These are phyloP conservation scores for Naganishia antarctica DNA, from an alignment of 768 basidiomycete genomes.

Conservation along the genomic window DNA sequence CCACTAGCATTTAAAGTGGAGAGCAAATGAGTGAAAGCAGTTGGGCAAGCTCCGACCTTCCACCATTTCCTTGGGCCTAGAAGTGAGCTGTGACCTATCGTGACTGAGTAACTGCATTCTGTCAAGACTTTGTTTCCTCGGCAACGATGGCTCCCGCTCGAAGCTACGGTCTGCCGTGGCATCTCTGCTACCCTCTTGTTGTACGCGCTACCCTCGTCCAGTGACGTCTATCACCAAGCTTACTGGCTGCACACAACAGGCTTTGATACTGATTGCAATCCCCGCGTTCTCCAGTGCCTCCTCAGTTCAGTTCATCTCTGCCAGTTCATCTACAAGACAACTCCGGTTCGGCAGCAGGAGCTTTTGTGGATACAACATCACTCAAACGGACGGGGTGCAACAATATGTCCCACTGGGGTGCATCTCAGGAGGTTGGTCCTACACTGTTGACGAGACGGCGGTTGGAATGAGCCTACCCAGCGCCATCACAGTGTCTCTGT, in stretches of 20 bases:
- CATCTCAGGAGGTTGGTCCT: conserved; percentile 19
- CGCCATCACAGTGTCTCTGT: conserved; percentile 22
- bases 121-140: no score
- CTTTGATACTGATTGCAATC: conserved; percentile 17
- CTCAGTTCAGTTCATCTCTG: conserved; percentile 9
- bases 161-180: conserved; percentile 27
- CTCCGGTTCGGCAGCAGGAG: conserved; percentile 24
- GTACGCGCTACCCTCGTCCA: no score
- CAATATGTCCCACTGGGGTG: conserved; percentile 20
- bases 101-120: no score
- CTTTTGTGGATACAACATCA: conserved; percentile 27
- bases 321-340: conserved; percentile 16
- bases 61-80: no score
- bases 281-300: conserved; percentile 14
- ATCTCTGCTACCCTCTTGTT: conserved; percentile 22
- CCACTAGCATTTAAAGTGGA: no score
- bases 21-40: no score
- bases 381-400: conserved; percentile 8
- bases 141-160: conserved; percentile 23
- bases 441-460: conserved; percentile 9
- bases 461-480: conserved; percentile 19
- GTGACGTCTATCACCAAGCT: background rate
- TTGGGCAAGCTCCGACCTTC: no score
- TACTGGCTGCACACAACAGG: background rate
- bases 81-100: no score